Evolutionary conservation across 306 rosid genomes (phyloP).

Genomic region (Styphnolobium japonicum): DNA sequence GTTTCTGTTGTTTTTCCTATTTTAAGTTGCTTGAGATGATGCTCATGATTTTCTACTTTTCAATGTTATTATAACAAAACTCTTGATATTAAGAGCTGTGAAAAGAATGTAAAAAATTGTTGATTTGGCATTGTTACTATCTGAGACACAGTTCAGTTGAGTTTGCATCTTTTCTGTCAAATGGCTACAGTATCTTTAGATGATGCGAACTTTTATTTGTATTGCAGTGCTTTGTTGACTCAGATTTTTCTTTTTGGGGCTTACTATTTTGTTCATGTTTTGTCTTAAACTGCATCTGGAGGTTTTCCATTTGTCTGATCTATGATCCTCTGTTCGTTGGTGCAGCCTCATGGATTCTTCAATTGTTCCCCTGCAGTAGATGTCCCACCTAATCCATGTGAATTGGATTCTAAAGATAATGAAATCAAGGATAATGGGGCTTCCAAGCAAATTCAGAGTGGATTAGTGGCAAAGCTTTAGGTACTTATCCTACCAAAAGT

Average conservation of each 20-base stretch:
- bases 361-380: conserved; percentile 71
- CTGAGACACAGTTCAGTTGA: neutral
- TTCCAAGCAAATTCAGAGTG: conserved; percentile 38
- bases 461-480: conserved; percentile 47
- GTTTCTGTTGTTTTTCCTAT: neutral
- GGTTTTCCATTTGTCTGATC: neutral
- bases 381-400: conserved; percentile 63
- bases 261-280: neutral
- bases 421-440: conserved; percentile 28
- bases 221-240: neutral
- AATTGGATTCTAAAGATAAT: conserved; percentile 45
- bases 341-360: conserved; percentile 93
- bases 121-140: neutral
- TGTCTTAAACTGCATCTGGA: neutral
- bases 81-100: neutral
- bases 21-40: neutral
- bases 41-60: neutral
- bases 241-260: neutral
- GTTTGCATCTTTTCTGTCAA: neutral
- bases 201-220: neutral
- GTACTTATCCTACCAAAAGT: neutral
- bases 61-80: neutral
- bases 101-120: neutral
- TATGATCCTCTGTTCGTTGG: neutral
- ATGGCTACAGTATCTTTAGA: neutral